Evolutionary conservation across 2,329 filamentous ascomycete species (phyloP).

Genomic region (Talaromyces amestolkiae): DNA sequence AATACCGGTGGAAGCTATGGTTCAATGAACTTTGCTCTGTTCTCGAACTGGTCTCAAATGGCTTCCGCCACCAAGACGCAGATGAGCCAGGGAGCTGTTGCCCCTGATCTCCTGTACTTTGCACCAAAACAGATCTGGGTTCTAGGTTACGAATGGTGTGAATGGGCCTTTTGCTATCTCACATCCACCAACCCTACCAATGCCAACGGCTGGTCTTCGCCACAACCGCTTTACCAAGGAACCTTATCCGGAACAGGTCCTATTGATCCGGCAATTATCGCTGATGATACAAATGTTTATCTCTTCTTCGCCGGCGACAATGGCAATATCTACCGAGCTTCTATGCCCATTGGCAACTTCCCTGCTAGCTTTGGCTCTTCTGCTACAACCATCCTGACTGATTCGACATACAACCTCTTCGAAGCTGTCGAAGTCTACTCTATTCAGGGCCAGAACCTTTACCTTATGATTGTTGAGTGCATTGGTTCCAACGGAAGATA

Average conservation of each 20-base stretch:
- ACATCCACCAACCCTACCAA: slow-evolving; percentile 60
- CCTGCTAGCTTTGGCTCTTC: slow-evolving; percentile 58
- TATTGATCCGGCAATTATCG: slow-evolving; percentile 65
- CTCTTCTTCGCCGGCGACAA: slow-evolving; percentile 68
- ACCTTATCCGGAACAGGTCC: slow-evolving; percentile 53
- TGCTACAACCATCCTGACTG: slow-evolving; percentile 52
- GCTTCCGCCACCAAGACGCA: slow-evolving; percentile 51
- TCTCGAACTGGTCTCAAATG: slow-evolving; percentile 56
- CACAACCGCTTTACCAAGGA: slow-evolving; percentile 57
- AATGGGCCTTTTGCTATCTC: slow-evolving; percentile 58
- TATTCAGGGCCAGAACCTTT: slow-evolving; percentile 53
- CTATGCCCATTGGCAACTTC: slow-evolving; percentile 63
- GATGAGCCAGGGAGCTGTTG: slow-evolving; percentile 52
- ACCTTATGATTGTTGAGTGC: slow-evolving; percentile 68
- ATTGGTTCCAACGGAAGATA: slow-evolving; percentile 59
- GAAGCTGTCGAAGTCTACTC: slow-evolving; percentile 68
- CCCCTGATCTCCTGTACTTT: slow-evolving; percentile 64
- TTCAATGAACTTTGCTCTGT: slow-evolving; percentile 58
- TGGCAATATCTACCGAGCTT: slow-evolving; percentile 63
- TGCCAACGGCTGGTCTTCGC: slow-evolving; percentile 55
- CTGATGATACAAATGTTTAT: slow-evolving; percentile 61
- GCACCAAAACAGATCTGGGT: slow-evolving; percentile 61
- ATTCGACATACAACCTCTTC: slow-evolving; percentile 58
- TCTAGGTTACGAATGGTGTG: slow-evolving; percentile 65
- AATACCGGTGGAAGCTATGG: slow-evolving; percentile 49